A percentile compares a stretch with the other conserved stretches of the same genome.
These are phyloP conservation scores for Candida vaughaniae DNA, from an alignment of 805 yeast genomes.

Conservation along the genomic window DNA sequence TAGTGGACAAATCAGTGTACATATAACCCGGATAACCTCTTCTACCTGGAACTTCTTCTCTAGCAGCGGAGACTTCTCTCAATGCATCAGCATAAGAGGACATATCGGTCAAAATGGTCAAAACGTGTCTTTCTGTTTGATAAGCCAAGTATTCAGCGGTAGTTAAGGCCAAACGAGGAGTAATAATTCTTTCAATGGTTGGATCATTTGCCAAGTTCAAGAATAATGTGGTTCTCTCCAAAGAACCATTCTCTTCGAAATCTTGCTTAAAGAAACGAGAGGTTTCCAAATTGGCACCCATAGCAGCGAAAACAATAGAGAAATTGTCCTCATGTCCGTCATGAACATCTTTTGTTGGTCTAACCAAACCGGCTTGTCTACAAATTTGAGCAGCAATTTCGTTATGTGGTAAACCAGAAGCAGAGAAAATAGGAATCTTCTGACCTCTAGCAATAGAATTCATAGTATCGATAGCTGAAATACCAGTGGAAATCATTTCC, in stretches of 20 bases:
- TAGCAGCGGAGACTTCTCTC: conserved; percentile 99
- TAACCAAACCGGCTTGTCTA: conserved; percentile 98
- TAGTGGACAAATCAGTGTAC: conserved; percentile 99
- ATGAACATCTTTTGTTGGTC: conserved; percentile 99
- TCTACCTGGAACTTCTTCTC: conserved; percentile 99
- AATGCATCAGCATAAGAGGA: conserved; percentile 99
- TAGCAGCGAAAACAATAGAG: conserved; percentile 98
- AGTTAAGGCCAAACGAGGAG: conserved; percentile 98
- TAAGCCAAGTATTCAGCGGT: conserved; percentile 98
- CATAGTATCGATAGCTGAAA: conserved; percentile 98
- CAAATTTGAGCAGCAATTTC: conserved; percentile 99
- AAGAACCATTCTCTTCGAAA: conserved; percentile 97
- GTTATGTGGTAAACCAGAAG: conserved; percentile 98
- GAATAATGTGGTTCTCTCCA: conserved; percentile 96
- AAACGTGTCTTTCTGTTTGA: conserved; percentile 98
- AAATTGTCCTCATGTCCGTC: conserved; percentile 99
- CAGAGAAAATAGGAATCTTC: conserved; percentile 98
- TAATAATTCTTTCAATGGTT: conserved; percentile 98
- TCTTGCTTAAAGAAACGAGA: conserved; percentile 98
- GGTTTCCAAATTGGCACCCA: conserved; percentile 99
- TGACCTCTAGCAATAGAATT: conserved; percentile 99
- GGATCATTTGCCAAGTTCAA: conserved; percentile 98
- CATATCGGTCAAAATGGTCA: conserved; percentile 98
- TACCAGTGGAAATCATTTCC: conserved; percentile 99
- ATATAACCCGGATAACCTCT: conserved; percentile 99